Base-by-base conservation (phyloP, 495 filamentous ascomycete species). In the Chaetomium tenue region DNA sequence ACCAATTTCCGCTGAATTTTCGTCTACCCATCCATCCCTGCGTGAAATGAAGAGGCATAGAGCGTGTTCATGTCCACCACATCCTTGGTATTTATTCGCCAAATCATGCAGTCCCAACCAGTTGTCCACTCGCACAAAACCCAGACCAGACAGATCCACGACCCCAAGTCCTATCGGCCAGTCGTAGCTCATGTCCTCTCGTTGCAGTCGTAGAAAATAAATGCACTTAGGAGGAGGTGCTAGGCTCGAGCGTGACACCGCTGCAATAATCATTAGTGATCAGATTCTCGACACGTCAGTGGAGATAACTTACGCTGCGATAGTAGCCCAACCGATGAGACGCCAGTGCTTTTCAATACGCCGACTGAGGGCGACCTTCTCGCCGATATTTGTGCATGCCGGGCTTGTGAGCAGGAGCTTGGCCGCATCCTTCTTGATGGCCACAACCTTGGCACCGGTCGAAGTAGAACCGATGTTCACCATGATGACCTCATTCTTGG, bases 281-380 rank as follows among this genome's bases (percentile, higher is more conserved):
- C 7, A 16, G 44, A 15, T 30, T 42, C 8, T 47, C 44, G n/a
- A 54, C 0, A 23, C 0, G 15, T 0, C 23, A 46, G 6, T 8
- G 16, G n/a, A 33, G 42, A 12, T 18, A 58, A 74, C 77, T 77
- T 75, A 79, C 77, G 80, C 79, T 60, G 79, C 88, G 77, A 97
- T 96, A 72, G 91, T 96, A 53, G 92, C 92, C 93, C 93, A 97
- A 70, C 93, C 93, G 68, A 97, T 97, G 74, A 97, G 84, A 80
- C 94, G 90, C 94, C 94, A 98, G 79, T 97, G 93, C 87, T 97
- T 97, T 74, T 98, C 94, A 71, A 98, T 97, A 85, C 95, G 88
- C 79, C 94, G 84, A 75, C 87, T 90, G 74, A 98, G 84, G 46
- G 94, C 95, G 74, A 98, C 91, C 88, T 98, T 98, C 84, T 98